phyloP scores from a whole-genome alignment of 371 early-diverging fungal species.

The Mucor piriformis region DNA sequence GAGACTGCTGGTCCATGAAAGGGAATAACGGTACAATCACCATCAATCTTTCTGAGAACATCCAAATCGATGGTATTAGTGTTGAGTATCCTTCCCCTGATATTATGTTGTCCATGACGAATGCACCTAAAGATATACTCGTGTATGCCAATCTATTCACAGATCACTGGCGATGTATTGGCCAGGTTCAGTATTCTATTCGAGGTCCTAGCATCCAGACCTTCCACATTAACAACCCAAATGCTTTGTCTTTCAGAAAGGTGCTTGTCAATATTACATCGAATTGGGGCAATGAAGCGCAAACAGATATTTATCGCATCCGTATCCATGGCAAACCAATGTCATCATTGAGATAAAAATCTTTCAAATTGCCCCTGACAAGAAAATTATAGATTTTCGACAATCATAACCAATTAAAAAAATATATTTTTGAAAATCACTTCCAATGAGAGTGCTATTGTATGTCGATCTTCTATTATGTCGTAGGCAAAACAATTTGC shows the following conservation, averaged over 20 bases:
- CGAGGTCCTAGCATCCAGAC: conserved; percentile 27
- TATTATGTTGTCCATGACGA: neutral
- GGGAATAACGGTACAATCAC: conserved; percentile 8
- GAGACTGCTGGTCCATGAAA: conserved; percentile 24
- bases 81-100: conserved; percentile 10
- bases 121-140: conserved; percentile 7
- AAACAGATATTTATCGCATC: conserved; percentile 82
- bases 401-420: no score
- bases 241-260: no score
- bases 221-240: conserved; percentile 17
- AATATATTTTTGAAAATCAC: no score
- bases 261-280: conserved; percentile 48
- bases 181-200: conserved; percentile 18
- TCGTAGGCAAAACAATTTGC: no score
- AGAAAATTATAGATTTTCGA: no score
- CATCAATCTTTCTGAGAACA: conserved; percentile 7
- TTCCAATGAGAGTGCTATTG: no score
- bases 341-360: no score
- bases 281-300: conserved; percentile 76
- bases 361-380: no score
- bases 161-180: conserved; percentile 4
- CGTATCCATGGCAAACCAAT: conserved; percentile 66
- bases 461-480: no score
- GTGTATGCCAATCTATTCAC: neutral
- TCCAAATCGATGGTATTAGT: conserved; percentile 1